A percentile compares a stretch with the other conserved stretches of the same genome.
Evolutionary conservation across 2,329 filamentous ascomycete species (phyloP).

Genomic region (Trichoderma breve): DNA sequence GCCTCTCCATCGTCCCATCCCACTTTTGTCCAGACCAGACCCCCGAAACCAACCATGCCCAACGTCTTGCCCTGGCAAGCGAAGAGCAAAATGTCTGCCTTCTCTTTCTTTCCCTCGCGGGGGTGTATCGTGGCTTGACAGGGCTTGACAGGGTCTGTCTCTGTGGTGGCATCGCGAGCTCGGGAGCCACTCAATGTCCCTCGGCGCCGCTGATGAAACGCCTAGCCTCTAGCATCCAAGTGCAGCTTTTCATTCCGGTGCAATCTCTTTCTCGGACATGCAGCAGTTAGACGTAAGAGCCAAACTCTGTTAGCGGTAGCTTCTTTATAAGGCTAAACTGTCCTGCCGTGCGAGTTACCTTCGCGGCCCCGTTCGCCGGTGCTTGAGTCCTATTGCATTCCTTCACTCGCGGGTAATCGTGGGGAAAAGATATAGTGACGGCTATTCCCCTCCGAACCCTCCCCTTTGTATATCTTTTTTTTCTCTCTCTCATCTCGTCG

Average conservation of each 20-base stretch:
- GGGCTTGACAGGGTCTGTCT: not conserved
- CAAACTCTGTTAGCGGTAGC: conserved; percentile 9
- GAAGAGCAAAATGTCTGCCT: not conserved
- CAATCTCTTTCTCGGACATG: conserved; percentile 8
- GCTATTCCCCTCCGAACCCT: not conserved
- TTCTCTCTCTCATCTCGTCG: not conserved
- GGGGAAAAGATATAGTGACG: not conserved
- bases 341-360: not conserved
- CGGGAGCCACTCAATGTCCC: not conserved
- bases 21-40: conserved; percentile 2
- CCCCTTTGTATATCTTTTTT: not conserved
- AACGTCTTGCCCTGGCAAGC: not conserved
- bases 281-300: not conserved
- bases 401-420: not conserved
- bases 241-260: not conserved
- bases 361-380: not conserved
- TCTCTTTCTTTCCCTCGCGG: not conserved
- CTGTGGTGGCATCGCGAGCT: not conserved
- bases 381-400: not conserved
- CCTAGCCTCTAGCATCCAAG: not conserved
- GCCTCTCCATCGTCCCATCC: not conserved
- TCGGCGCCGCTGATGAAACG: conserved; percentile 15
- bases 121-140: conserved; percentile 1
- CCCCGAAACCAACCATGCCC: not conserved
- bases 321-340: conserved; percentile 9